A percentile compares a stretch with the other conserved stretches of the same genome.
Evolutionary conservation across 2,329 filamentous ascomycete species (phyloP).

Genomic region (Acephala macrosclerotiorum): DNA sequence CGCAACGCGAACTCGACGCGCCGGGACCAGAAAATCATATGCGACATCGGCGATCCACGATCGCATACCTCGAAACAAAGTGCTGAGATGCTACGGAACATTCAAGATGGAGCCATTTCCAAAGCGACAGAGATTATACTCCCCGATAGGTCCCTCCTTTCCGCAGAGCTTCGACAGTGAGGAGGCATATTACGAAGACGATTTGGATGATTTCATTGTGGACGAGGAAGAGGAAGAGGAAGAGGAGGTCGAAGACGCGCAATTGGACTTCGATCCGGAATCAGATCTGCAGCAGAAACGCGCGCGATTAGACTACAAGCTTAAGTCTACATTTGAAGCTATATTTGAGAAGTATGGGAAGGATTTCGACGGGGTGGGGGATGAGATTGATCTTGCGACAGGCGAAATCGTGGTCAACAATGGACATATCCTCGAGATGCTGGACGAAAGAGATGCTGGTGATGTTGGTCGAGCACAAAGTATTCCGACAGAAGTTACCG

Average conservation of each 20-base stretch:
- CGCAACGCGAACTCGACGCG: conserved; percentile 18
- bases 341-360: conserved; percentile 90
- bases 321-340: conserved; percentile 85
- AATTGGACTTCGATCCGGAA: conserved; percentile 53
- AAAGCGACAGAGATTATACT: conserved; percentile 67
- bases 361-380: conserved; percentile 83
- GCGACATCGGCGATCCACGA: conserved; percentile 13
- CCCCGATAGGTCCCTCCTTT: conserved; percentile 38
- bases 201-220: conserved; percentile 19
- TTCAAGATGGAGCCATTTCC: conserved; percentile 61
- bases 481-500: conserved; percentile 29
- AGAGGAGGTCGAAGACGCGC: conserved; percentile 21
- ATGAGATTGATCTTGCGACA: conserved; percentile 87
- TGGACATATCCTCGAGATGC: conserved; percentile 77
- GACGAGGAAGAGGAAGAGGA: conserved; percentile 19
- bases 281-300: conserved; percentile 67
- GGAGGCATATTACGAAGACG: conserved; percentile 34
- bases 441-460: conserved; percentile 60
- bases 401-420: conserved; percentile 89
- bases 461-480: conserved; percentile 31
- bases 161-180: conserved; percentile 30
- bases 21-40: neutral
- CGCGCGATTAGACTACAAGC: conserved; percentile 70
- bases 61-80: neutral
- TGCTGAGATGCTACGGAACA: conserved; percentile 9